Conservation (phyloP, 192 early-diverging fungal genomes). For the Podila clonocystis region DNA sequence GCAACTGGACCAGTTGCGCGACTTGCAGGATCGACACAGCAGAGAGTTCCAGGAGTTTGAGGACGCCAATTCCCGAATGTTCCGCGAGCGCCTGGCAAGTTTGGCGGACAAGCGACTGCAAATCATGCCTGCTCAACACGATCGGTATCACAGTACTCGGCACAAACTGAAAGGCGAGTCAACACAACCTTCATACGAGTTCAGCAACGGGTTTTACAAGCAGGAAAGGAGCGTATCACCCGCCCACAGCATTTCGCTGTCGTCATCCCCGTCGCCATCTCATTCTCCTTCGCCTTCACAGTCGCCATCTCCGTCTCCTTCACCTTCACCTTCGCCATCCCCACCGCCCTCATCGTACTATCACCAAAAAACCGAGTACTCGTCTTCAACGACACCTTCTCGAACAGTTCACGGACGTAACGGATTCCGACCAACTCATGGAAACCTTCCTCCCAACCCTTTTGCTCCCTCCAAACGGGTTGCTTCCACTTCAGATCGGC, state of each 20-base stretch:
- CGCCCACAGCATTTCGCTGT: background rate
- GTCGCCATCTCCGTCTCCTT: background rate
- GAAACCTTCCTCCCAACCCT: background rate
- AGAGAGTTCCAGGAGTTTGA: conserved; percentile 30
- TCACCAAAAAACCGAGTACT: background rate
- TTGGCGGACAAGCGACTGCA: conserved; percentile 23
- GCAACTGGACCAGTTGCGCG: conserved; percentile 43
- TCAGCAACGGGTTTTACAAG: conserved; percentile 25
- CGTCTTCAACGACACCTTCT: conserved; percentile 4
- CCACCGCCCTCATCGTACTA: background rate
- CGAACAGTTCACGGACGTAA: conserved; percentile 1
- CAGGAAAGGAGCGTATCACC: background rate
- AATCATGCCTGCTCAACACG: conserved; percentile 10
- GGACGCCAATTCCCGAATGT: conserved; percentile 9
- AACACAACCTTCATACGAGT: conserved; percentile 24
- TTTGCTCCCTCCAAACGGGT: background rate
- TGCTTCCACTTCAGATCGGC: background rate
- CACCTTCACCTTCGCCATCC: background rate
- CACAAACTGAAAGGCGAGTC: background rate
- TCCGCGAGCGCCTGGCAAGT: conserved; percentile 16
- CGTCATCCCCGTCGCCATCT: background rate
- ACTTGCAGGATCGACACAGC: conserved; percentile 35
- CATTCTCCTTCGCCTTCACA: background rate
- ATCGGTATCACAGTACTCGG: background rate
- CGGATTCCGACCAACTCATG: background rate